Evolutionary conservation across 2,329 filamentous ascomycete genomes (phyloP), one percentile per base, ranked within the genome.

Genomic region (Pseudogymnoascus pannorum): DNA sequence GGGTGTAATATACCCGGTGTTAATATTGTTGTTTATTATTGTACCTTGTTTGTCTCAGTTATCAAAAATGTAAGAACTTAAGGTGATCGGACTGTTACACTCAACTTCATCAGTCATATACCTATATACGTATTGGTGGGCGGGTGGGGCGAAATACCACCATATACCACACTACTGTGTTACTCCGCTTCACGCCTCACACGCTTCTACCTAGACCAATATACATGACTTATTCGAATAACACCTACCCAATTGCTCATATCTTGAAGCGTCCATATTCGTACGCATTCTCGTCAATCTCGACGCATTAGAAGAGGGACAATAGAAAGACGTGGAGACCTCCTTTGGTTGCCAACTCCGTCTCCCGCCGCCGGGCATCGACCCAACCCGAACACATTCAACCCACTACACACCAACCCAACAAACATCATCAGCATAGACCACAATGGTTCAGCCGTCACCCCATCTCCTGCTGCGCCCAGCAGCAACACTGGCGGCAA

Each of bases 381-480:
- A 12, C 29, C 54, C 54, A 35, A 36, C 29, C 20, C 20, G 54
- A 20, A 18, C 29, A 36, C 18, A n/a, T 20, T n/a, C 40, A 44
- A 24, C 40, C 40, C 40, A 24, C 20, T 22, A 29, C 20, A 16
- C 31, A 22, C 3, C 24, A 31, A 29, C 9, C 26, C 8, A 36
- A 7, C 29, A 33, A 20, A 57, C 29, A 36, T n/a, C 54, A 16
- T 7, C 12, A 6, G 8, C n/a, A 26, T 24, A 38, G 8, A 35
- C 31, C 60, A 66, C 48, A 57, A 75, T 68, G 68, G 85, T 86
- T 79, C 84, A 80, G 70, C 74, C 76, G 22, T 77, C 80, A 1
- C 72, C 77, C 2, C 72, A 76, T 36, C 74, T 78, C 42, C 72
- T 74, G 42, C 76, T 81, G 64, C 79, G 76, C 61, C 73, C 78